Evolutionary conservation across 2,329 filamentous ascomycete species (phyloP), one percentile per base, ranked within the genome.

Genomic region (Chaetomiaceae sp.): DNA sequence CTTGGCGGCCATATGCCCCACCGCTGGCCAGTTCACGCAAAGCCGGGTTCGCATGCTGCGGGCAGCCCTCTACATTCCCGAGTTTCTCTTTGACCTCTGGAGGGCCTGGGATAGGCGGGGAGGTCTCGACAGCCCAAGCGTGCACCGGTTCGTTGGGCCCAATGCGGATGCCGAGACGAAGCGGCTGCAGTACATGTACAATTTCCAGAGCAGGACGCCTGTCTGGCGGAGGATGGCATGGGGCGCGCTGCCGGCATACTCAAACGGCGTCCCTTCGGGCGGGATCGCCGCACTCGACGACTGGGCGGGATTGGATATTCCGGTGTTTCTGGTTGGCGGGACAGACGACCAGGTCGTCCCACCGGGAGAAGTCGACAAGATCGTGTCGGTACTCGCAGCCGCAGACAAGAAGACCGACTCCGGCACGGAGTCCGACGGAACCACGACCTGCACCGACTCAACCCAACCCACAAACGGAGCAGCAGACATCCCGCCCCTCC

Each of bases 221-320:
- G 88, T 94, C 0, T 96, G 89, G 80, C 82, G 88, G 60, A 83
- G 90, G 36, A 91, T 95, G 83, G 84, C 85, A 0, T 83, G 78
- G 68, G 89, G 91, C 0, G 77, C 78, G 47, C 74, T 94, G 22
- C 86, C 89, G 0, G 71, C 68, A 0, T 86, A 85, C 54, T 67
- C 75, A 3, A 65, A 75, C 7, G 81, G 78, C 1, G 68, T 75
- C 23, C 69, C 81, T 0, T 65, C 68, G 8, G 83, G 84, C 3
- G 89, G 89, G 1, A 68, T 95, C 8, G 85, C 90, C 2, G 85
- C 87, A 0, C 69, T 79, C 57, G 77, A 85, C 6, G 72, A 83
- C 1, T 97, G 94, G 94, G 75, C 78, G 22, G 82, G 81, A 7
- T 74, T 96, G 14, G 70, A 83, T 17, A 74, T 88, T 1, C 91